Percentiles rank a stretch among this genome's conserved stretches.
Evolutionary conservation across 768 basidiomycete genomes (phyloP).

Genomic region (Termitomyces sp.): DNA sequence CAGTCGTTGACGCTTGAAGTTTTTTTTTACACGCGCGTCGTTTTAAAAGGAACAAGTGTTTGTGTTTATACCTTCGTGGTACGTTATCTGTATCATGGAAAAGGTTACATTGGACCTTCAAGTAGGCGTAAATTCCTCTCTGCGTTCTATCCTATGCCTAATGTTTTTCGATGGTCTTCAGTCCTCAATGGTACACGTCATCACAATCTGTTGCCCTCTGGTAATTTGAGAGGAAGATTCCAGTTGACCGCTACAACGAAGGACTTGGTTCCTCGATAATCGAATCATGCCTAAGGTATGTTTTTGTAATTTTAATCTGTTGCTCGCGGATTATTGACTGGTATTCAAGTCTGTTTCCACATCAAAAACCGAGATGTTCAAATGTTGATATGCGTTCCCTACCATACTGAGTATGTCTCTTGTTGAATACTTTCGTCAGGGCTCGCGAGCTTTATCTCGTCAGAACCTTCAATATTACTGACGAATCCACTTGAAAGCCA

Average conservation of each 20-base stretch:
- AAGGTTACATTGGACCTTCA: too few relatives aligned
- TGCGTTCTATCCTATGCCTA: too few relatives aligned
- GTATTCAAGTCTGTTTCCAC: constrained; percentile 22
- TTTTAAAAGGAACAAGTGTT: too few relatives aligned
- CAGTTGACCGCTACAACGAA: constrained; percentile 30
- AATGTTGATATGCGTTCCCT: too few relatives aligned
- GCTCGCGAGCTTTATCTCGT: constrained; percentile 27
- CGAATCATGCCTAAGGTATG: constrained; percentile 25
- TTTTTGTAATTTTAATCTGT: background rate
- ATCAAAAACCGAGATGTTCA: constrained; percentile 18
- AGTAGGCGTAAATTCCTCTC: too few relatives aligned
- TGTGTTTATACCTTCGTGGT: too few relatives aligned
- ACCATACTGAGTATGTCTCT: background rate
- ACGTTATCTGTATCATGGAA: too few relatives aligned
- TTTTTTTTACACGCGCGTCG: too few relatives aligned
- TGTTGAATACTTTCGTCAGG: constrained; percentile 17
- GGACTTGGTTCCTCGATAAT: constrained; percentile 31
- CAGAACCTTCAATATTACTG: constrained; percentile 22
- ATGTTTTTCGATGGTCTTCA: background rate
- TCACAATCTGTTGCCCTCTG: background rate
- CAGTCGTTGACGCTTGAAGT: too few relatives aligned
- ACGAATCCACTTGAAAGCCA: too few relatives aligned
- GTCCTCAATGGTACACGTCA: constrained; percentile 17
- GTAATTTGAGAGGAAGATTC: background rate
- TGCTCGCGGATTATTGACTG: background rate